A percentile compares a stretch with the other conserved stretches of the same genome.
Evolutionary conservation across 2,329 filamentous ascomycete species (phyloP).

Genomic region (Celoporthe dispersa): DNA sequence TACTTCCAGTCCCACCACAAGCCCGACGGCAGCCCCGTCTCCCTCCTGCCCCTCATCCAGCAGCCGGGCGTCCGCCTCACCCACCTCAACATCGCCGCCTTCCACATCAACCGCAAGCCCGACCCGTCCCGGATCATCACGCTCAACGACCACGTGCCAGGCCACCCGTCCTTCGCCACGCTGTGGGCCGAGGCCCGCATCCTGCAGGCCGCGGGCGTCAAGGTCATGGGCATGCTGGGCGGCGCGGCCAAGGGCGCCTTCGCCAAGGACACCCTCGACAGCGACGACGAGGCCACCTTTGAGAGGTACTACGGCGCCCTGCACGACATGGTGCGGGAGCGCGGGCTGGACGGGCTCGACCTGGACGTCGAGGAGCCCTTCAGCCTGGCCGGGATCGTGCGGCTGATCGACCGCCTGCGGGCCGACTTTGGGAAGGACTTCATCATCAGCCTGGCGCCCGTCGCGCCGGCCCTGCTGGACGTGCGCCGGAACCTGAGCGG

Average conservation of each 20-base stretch:
- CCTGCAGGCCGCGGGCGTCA: slow-evolving; percentile 71
- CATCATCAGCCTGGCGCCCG: slow-evolving; percentile 77
- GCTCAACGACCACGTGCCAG: slow-evolving; percentile 74
- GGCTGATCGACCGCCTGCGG: slow-evolving; percentile 67
- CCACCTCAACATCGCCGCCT: slow-evolving; percentile 77
- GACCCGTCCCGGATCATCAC: slow-evolving; percentile 57
- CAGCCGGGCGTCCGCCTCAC: slow-evolving; percentile 53
- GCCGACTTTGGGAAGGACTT: slow-evolving; percentile 69
- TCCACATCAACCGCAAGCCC: slow-evolving; percentile 74
- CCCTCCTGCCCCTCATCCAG: slow-evolving; percentile 47
- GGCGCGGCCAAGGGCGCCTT: slow-evolving; percentile 77
- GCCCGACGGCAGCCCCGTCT: slow-evolving; percentile 42
- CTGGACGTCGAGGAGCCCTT: slow-evolving; percentile 77
- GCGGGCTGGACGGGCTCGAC: slow-evolving; percentile 68
- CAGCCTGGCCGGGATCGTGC: slow-evolving; percentile 64
- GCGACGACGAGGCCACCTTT: slow-evolving; percentile 56
- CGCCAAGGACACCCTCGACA: slow-evolving; percentile 53
- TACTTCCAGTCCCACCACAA: slow-evolving; percentile 51
- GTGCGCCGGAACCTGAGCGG: slow-evolving; percentile 70
- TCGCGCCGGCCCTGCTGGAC: slow-evolving; percentile 71
- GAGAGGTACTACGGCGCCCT: slow-evolving; percentile 73
- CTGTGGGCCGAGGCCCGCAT: slow-evolving; percentile 74
- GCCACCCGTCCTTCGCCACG: slow-evolving; percentile 62
- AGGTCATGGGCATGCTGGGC: slow-evolving; percentile 80
- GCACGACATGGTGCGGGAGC: slow-evolving; percentile 60